phyloP scores from a whole-genome alignment of 352 stramenopile genomes.

The Globisporangium mamillatum region DNA sequence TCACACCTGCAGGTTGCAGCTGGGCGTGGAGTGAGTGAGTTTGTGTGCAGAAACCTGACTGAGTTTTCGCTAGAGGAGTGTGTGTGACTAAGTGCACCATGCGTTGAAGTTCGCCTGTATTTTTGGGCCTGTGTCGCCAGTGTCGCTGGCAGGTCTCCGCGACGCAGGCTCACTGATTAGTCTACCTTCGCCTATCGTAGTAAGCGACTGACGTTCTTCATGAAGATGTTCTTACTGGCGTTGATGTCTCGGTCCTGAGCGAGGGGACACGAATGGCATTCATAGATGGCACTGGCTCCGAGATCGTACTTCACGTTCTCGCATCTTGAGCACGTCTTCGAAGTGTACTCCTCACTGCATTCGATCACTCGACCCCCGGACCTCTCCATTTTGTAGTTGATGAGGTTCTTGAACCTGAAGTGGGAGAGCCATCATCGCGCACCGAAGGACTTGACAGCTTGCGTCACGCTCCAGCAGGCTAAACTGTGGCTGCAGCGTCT shows the following conservation, averaged over 20 bases:
- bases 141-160: too few relatives aligned
- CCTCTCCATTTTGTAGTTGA: neutral
- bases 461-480: too few relatives aligned
- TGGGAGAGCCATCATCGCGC: too few relatives aligned
- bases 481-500: too few relatives aligned
- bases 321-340: neutral
- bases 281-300: neutral
- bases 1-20: conserved; percentile 16
- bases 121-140: too few relatives aligned
- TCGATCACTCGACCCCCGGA: neutral
- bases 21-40: neutral
- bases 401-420: neutral
- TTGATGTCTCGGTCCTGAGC: too few relatives aligned
- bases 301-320: neutral
- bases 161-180: too few relatives aligned
- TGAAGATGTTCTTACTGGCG: too few relatives aligned
- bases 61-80: conserved; percentile 3
- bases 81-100: neutral
- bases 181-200: too few relatives aligned
- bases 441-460: too few relatives aligned
- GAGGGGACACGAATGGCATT: neutral
- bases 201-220: too few relatives aligned
- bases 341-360: neutral
- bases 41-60: too few relatives aligned
- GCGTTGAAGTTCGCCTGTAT: neutral